Conservation (phyloP, 331 rosid species). For the Quercus tomentella region DNA sequence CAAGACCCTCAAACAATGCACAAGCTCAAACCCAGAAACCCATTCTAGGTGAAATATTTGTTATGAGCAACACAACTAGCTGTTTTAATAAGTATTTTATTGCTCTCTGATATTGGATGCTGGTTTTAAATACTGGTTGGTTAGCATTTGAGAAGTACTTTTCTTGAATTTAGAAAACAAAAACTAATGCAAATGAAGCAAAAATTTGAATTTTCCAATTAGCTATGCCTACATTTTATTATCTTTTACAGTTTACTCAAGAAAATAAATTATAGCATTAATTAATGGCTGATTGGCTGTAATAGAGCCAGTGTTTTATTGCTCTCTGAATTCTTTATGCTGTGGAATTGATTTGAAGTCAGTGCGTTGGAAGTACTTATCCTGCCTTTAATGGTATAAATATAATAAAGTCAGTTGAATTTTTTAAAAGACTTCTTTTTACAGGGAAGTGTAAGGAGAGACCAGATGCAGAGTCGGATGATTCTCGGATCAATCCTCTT, state of each 20-base stretch:
- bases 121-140: background rate
- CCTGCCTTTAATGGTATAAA: background rate
- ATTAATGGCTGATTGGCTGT: too few relatives aligned
- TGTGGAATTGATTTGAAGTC: background rate
- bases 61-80: background rate
- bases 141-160: background rate
- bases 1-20: conserved; percentile 24
- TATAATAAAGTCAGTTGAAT: background rate
- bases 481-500: conserved; percentile 52
- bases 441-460: conserved; percentile 86
- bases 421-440: background rate
- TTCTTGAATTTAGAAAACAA: background rate
- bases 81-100: background rate
- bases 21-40: conserved; percentile 28
- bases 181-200: background rate
- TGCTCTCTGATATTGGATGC: background rate
- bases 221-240: background rate
- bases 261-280: background rate
- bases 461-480: conserved; percentile 37
- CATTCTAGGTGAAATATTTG: conserved; percentile 44
- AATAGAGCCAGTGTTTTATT: too few relatives aligned
- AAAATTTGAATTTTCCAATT: background rate
- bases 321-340: background rate
- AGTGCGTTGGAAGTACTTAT: background rate
- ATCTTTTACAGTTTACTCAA: background rate